Conservation (phyloP, 371 early-diverging fungal genomes). For the Syncephalastrum contaminatum region DNA sequence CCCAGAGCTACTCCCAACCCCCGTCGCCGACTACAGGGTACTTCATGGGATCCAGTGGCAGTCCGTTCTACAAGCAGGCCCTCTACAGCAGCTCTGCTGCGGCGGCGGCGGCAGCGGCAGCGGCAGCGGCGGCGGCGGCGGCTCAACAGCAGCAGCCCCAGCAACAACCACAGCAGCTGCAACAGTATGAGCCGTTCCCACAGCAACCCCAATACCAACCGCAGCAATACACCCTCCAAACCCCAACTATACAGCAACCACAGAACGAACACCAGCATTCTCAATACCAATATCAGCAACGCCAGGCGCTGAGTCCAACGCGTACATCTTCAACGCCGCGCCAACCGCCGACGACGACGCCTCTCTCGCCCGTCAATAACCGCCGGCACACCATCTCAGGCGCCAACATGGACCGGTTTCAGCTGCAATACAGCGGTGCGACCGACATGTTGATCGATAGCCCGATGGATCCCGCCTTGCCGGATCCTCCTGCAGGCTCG, state of each 20-base stretch:
- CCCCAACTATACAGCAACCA: background rate
- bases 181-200: conserved; percentile 16
- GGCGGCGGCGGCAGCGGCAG: conserved; percentile 13
- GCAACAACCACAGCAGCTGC: conserved; percentile 16
- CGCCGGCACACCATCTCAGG: conserved; percentile 21
- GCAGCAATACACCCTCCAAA: background rate
- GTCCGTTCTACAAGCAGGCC: conserved; percentile 18
- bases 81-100: conserved; percentile 12
- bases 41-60: conserved; percentile 1
- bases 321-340: conserved; percentile 17
- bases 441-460: conserved; percentile 19
- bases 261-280: too few species aligned
- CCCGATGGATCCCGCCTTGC: conserved; percentile 26
- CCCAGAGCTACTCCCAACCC: conserved; percentile 13
- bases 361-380: conserved; percentile 5
- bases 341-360: background rate
- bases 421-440: conserved; percentile 1
- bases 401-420: background rate
- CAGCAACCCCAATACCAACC: background rate
- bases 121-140: conserved; percentile 16
- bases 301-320: conserved; percentile 13
- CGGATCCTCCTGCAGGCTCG: conserved; percentile 29
- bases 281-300: conserved; percentile 4
- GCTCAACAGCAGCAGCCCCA: conserved; percentile 5
- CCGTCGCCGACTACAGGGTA: conserved; percentile 11